Base-by-base conservation (phyloP, 495 filamentous ascomycete species). In the Hyaloscypha bicolor region DNA sequence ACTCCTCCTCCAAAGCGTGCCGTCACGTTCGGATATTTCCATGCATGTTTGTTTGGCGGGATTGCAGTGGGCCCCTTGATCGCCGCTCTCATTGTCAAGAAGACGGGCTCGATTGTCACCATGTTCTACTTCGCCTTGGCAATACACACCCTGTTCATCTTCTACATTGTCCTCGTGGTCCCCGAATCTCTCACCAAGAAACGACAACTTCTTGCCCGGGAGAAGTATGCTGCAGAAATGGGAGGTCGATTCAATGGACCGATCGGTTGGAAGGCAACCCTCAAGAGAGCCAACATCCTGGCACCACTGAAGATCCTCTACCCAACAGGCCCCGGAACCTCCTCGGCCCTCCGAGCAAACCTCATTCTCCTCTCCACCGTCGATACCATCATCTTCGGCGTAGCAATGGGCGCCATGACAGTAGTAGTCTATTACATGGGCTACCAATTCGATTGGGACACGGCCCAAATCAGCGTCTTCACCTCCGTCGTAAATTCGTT, bases 21-120 rank as follows among this genome's bases (percentile, higher is more conserved):
- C 56, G 90, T 95, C n/a, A 87, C 88, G 29, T 97, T 99, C 76
- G 93, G 91, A 3, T 92, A 91, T 69, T 90, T 97, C 67, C 93
- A 97, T 71, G 93, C 92, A 16, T 89, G 88, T 71, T 81, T 99
- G 19, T 99, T 97, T 73, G 83, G 85, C 9, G 95, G 95, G 31
- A 87, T 97, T 56, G 94, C 95, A 5, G 67, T 91, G 14, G 95
- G 95, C 0, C 95, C 95, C 2, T 80, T 93, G 16, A 68, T 95
- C 9, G 90, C 91, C 4, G 95, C 91, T 9, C 86, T 89, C 66
- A 71, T 98, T 39, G 87, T 97, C 56, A 83, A 90, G 71, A 77
- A 76, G 70, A 93, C 91, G 0, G 89, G 88, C 1, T 81, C 83
- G 4, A 77, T 93, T 14, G 70, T 96, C 25, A 82, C 82, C 29